Base-by-base conservation (phyloP, 2,329 filamentous ascomycete species). In the Sporothrix sp. region DNA sequence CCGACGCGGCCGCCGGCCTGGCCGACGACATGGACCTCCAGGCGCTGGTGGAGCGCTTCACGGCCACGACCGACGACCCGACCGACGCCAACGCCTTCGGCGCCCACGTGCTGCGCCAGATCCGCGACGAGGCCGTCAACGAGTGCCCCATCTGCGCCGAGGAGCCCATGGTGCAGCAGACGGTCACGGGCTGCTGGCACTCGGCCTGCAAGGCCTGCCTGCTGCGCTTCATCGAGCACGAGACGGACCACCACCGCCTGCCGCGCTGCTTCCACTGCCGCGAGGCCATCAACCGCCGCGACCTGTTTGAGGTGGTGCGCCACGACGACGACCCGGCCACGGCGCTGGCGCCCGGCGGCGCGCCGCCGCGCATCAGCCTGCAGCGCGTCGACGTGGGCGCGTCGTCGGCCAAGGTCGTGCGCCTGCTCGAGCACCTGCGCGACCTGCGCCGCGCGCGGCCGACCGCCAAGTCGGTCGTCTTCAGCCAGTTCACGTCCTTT, bases 401-500 rank as follows among this genome's bases (percentile, higher is more conserved):
- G 50, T 93, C 89, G 0, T 95, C 89, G 0, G 87, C 93, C 42
- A 98, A 98, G 66, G 85, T 97, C 11, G 81, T 85, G 39, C 78
- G 86, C 1, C 74, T 98, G 5, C 76, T 96, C 56, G 76, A 72
- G 4, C 81, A 93, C 53, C 77, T 98, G 5, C 84, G 85, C 37
- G 69, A 72, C 1, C 68, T 94, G 7, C 81, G 84, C 9, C 76
- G 72, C 51, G 74, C 79, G 45, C 71, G 84, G n/a, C 78, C 82
- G 0, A 72, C 66, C 5, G 85, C 84, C 44, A 97, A 96, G 67
- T 88, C 86, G 1, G 90, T 97, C 20, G 83, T 98, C 28, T 98
- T 98, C 68, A 93, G 86, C 51, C 93, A 98, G 66, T 98, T 98
- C 66, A 98, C 93, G 0, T 94, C 90, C 0, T 98, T 97, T 65